Percentiles rank a stretch among this genome's conserved stretches.
phyloP scores from a whole-genome alignment of 2,329 filamentous ascomycete species.

The Pyricularia sp. region DNA sequence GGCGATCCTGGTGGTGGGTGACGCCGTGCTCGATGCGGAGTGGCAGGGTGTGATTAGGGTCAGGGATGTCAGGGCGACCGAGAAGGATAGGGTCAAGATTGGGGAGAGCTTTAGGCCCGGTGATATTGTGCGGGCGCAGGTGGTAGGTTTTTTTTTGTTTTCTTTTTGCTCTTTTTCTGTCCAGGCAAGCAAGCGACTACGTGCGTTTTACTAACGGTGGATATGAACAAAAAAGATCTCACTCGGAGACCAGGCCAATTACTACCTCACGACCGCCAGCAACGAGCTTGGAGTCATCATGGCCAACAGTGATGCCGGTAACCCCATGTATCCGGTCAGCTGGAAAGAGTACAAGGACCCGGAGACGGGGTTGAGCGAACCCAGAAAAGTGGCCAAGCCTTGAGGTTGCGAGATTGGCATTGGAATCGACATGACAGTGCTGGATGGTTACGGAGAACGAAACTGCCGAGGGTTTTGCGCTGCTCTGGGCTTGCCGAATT shows the following conservation, averaged over 20 bases:
- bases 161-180: not conserved
- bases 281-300: constrained; percentile 93
- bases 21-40: constrained; percentile 63
- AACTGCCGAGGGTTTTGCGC: too few relatives aligned
- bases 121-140: constrained; percentile 78
- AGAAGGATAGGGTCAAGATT: constrained; percentile 91
- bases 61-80: constrained; percentile 88
- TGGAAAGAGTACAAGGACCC: constrained; percentile 93
- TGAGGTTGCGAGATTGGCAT: constrained; percentile 42
- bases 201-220: not conserved
- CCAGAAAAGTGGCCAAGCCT: constrained; percentile 89
- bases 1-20: constrained; percentile 74
- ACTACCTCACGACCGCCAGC: constrained; percentile 85
- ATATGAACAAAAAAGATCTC: constrained; percentile 56
- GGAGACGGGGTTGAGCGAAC: constrained; percentile 66
- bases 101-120: constrained; percentile 87
- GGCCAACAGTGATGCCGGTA: constrained; percentile 79
- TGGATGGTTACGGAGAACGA: too few relatives aligned
- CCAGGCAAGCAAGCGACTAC: not conserved
- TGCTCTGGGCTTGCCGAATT: too few relatives aligned
- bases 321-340: constrained; percentile 84
- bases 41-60: constrained; percentile 79
- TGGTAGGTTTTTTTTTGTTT: constrained; percentile 44
- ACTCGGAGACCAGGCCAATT: constrained; percentile 86
- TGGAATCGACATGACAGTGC: too few relatives aligned